These are phyloP conservation scores for Cnidoscolus chayamansa DNA, from an alignment of 441 rosid genomes.

Conservation along the genomic window DNA sequence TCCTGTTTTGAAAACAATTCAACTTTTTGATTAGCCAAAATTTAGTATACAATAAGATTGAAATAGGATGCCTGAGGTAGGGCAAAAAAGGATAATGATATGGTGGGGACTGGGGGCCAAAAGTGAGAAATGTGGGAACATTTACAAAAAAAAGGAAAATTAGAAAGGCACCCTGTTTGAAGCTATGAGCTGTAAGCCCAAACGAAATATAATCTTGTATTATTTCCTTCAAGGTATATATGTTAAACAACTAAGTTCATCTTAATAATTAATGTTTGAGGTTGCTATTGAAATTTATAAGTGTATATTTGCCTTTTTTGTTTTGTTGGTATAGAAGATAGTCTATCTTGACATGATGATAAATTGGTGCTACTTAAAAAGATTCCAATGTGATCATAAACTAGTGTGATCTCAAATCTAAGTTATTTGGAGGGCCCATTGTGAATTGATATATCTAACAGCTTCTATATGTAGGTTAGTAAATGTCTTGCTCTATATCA, in stretches of 20 bases:
- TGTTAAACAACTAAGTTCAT: constrained; percentile 4
- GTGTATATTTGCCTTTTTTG: too few relatives aligned
- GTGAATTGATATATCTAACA: constrained; percentile 6
- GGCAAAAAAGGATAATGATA: constrained; percentile 10
- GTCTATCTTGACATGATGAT: constrained; percentile 11
- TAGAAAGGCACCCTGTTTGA: not conserved
- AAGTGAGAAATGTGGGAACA: constrained; percentile 3
- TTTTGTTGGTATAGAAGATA: not conserved
- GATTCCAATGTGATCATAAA: constrained; percentile 10
- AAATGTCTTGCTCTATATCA: constrained; percentile 15
- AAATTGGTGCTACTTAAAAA: not conserved
- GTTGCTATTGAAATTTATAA: not conserved
- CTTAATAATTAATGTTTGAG: not conserved
- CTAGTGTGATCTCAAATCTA: constrained; percentile 16
- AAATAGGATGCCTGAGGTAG: not conserved
- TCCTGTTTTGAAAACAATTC: not conserved
- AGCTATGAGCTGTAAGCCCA: constrained; percentile 22
- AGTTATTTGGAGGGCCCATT: constrained; percentile 22
- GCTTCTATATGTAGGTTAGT: constrained; percentile 22
- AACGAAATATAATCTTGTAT: not conserved
- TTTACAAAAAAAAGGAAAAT: not conserved
- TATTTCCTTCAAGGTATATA: constrained; percentile 1
- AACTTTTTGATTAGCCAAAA: constrained; percentile 5
- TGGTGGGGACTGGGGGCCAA: constrained; percentile 18
- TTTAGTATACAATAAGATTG: not conserved